Conservation (phyloP, 2,329 filamentous ascomycete species). For the Penicillium sp. region DNA sequence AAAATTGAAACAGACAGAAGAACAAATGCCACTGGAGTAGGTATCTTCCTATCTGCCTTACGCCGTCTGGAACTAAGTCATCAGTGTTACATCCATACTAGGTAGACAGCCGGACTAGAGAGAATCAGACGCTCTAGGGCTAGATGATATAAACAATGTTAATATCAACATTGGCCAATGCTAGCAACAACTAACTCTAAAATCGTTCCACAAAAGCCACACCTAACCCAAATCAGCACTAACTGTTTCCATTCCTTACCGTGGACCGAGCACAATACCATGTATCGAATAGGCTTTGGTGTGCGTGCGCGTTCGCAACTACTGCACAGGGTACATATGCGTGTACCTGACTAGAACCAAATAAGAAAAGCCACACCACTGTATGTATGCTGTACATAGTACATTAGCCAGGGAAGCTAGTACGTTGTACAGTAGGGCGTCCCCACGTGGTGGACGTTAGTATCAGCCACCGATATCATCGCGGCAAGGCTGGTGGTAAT, state of each 20-base stretch:
- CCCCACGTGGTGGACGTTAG: slow-evolving; percentile 2
- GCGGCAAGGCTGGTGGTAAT: neutral
- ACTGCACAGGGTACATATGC: slow-evolving; percentile 1
- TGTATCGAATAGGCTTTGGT: neutral
- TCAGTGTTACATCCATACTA: too few relatives aligned
- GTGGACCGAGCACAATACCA: neutral
- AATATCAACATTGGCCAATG: too few relatives aligned
- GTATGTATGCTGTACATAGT: neutral
- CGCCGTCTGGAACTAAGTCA: too few relatives aligned
- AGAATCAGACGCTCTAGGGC: neutral
- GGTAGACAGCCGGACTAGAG: neutral
- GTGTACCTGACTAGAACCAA: slow-evolving; percentile 5
- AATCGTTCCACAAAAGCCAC: neutral
- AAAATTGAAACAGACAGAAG: too few relatives aligned
- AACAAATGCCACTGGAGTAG: too few relatives aligned
- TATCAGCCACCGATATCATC: slow-evolving; percentile 11
- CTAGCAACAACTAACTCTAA: neutral
- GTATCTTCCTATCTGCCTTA: too few relatives aligned
- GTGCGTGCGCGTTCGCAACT: neutral
- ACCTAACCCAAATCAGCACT: neutral
- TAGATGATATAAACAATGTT: too few relatives aligned
- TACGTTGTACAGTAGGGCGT: neutral
- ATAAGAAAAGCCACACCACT: neutral
- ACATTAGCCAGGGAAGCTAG: slow-evolving; percentile 2
- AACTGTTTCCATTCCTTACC: neutral